Evolutionary conservation across 805 yeast genomes (phyloP).

Genomic region (Wickerhamomyces sydowiorum): DNA sequence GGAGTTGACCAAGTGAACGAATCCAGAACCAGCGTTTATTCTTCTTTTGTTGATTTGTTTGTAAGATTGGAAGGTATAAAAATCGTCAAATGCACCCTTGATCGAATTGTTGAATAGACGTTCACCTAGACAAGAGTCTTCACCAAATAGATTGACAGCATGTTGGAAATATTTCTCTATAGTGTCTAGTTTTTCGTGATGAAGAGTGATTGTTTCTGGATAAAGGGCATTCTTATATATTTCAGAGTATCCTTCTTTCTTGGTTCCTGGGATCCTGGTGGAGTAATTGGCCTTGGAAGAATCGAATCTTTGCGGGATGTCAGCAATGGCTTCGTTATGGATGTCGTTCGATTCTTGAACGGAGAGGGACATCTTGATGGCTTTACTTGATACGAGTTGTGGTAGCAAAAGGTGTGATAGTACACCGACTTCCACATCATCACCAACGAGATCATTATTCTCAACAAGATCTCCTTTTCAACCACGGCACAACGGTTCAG

Average conservation of each 20-base stretch:
- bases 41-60: constrained; percentile 28
- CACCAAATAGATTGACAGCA: constrained; percentile 14
- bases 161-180: not conserved
- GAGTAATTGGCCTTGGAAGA: not conserved
- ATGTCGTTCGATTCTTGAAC: not conserved
- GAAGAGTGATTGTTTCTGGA: not conserved
- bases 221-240: not conserved
- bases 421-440: too few species aligned
- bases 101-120: constrained; percentile 25
- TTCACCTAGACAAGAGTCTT: constrained; percentile 29
- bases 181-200: not conserved
- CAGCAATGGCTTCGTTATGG: not conserved
- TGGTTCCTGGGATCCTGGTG: not conserved
- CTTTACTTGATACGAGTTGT: too few species aligned
- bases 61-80: constrained; percentile 34
- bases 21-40: constrained; percentile 37
- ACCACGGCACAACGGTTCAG: too few species aligned
- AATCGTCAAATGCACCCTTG: constrained; percentile 26
- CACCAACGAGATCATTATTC: too few species aligned
- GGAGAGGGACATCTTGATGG: not conserved
- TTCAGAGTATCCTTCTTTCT: not conserved
- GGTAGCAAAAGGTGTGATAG: too few species aligned
- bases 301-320: not conserved
- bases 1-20: constrained; percentile 21
- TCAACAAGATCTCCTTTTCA: too few species aligned